Evolutionary conservation across 139 green algal species (phyloP).

Genomic region (Edaphochlamys debaryana): DNA sequence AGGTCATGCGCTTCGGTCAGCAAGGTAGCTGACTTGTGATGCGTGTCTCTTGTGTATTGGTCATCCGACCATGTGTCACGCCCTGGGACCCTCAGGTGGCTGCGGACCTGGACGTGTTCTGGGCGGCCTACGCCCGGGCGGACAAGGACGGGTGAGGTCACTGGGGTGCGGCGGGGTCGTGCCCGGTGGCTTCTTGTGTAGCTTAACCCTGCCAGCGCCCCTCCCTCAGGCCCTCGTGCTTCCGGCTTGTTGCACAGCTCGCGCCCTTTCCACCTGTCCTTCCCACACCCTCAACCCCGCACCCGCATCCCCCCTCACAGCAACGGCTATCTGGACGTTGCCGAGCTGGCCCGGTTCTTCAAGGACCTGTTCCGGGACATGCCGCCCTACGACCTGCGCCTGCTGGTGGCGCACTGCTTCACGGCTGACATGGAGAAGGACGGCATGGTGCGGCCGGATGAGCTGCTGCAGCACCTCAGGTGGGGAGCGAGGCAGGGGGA

Average conservation of each 20-base stretch:
- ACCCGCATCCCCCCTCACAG: constrained; percentile 8
- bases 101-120: constrained; percentile 50
- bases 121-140: constrained; percentile 39
- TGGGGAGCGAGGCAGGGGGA: not conserved
- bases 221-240: not conserved
- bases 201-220: too few species aligned
- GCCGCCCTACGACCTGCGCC: constrained; percentile 44
- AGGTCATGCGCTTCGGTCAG: too few species aligned
- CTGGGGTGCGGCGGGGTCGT: not conserved
- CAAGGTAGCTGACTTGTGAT: too few species aligned
- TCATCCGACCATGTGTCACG: too few species aligned
- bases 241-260: not conserved
- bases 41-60: too few species aligned
- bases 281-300: not conserved
- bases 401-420: constrained; percentile 54
- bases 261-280: not conserved
- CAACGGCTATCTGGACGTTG: constrained; percentile 50
- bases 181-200: too few species aligned
- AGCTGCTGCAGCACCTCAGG: constrained; percentile 54
- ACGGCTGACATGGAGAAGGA: constrained; percentile 49
- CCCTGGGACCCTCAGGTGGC: too few species aligned
- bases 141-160: constrained; percentile 24
- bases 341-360: constrained; percentile 51
- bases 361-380: constrained; percentile 51
- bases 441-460: constrained; percentile 52